Conservation (phyloP, 1,284 basidiomycete genomes). For the Tilletia caries region DNA sequence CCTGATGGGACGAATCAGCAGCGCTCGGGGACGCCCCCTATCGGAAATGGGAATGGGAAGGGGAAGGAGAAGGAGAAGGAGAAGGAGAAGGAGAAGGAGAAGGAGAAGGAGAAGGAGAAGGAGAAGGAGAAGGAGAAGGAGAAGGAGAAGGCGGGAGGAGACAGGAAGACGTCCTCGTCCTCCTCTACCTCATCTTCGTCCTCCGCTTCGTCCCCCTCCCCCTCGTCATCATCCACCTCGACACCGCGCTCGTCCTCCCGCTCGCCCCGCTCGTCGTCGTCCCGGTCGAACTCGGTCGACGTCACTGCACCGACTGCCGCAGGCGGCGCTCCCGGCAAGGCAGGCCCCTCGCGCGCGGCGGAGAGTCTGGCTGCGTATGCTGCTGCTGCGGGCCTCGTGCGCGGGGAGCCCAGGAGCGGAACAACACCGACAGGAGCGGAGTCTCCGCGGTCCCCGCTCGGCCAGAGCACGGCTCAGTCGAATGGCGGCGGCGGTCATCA, state of each 20-base stretch:
- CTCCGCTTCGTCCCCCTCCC: not conserved
- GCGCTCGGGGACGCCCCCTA: not conserved
- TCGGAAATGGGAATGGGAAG: not conserved
- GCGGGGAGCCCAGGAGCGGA: not conserved
- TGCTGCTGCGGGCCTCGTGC: conserved; percentile 4
- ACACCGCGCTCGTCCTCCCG: not conserved
- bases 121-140: not conserved
- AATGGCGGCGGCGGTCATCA: not conserved
- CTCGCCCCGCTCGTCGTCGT: conserved; percentile 8
- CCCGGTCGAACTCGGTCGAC: conserved; percentile 7
- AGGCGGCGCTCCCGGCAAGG: no score
- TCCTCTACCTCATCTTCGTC: not conserved
- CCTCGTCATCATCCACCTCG: not conserved
- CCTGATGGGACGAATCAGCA: not conserved
- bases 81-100: not conserved
- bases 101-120: not conserved
- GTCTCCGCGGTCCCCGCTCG: not conserved
- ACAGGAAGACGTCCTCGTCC: not conserved
- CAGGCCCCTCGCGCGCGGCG: not conserved
- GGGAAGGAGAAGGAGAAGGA: not conserved
- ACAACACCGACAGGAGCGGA: not conserved
- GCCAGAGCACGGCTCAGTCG: not conserved
- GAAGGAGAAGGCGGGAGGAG: not conserved
- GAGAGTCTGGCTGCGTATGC: not conserved
- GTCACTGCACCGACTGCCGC: not conserved